phyloP scores from a whole-genome alignment of 2,329 filamentous ascomycete species.

The Juglanconis sp. region DNA sequence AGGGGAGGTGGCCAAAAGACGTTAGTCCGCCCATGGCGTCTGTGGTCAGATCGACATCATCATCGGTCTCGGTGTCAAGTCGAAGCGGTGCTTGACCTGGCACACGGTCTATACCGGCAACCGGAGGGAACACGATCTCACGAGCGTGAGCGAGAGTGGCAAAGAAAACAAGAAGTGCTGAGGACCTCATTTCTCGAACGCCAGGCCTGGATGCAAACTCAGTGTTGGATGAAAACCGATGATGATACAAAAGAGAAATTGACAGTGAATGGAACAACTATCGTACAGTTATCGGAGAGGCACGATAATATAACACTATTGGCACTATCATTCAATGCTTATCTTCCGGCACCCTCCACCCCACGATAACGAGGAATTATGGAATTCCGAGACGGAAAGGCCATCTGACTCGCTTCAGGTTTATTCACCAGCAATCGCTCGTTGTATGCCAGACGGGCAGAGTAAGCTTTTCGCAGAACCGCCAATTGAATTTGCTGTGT shows the following conservation, averaged over 20 bases:
- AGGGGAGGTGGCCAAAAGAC: conserved; percentile 12
- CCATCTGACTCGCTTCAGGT: background rate
- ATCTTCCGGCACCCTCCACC: background rate
- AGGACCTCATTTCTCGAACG: background rate
- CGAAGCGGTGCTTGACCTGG: conserved; percentile 3
- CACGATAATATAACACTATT: too few relatives aligned
- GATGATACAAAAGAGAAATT: too few relatives aligned
- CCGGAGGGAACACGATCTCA: conserved; percentile 13
- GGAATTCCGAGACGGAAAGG: background rate
- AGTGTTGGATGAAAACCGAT: too few relatives aligned
- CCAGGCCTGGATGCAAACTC: too few relatives aligned
- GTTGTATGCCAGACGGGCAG: too few relatives aligned
- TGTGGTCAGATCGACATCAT: conserved; percentile 11
- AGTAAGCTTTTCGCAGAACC: too few relatives aligned
- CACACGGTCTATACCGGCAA: conserved; percentile 1
- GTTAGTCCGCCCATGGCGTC: conserved; percentile 7
- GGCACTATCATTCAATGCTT: background rate
- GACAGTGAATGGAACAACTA: too few relatives aligned
- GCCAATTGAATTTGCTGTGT: too few relatives aligned
- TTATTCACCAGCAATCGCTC: too few relatives aligned
- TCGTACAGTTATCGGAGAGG: too few relatives aligned
- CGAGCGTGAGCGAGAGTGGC: background rate
- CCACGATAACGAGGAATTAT: background rate
- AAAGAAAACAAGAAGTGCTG: background rate
- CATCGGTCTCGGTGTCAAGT: background rate